Percentiles rank a stretch among this genome's conserved stretches.
These are phyloP conservation scores for Porphyrellus sp. DNA, from an alignment of 1,284 basidiomycete genomes.

Conservation along the genomic window DNA sequence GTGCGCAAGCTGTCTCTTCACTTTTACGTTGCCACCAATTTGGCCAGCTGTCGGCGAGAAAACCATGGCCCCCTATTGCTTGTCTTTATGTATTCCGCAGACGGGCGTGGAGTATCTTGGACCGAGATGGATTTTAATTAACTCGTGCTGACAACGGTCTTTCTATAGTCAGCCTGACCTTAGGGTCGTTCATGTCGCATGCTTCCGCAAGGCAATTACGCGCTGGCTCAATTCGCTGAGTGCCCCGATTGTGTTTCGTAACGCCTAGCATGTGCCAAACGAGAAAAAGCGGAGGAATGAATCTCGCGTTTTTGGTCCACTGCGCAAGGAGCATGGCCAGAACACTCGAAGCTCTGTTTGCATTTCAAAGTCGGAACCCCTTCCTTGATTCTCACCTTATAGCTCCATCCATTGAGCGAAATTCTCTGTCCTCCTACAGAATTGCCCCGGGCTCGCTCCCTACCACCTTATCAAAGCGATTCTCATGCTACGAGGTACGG, in stretches of 20 bases:
- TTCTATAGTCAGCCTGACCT: conserved; percentile 22
- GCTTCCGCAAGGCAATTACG: conserved; percentile 37
- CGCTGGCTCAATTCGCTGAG: conserved; percentile 39
- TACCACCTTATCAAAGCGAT: conserved; percentile 23
- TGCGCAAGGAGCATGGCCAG: conserved; percentile 38
- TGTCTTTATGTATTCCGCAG: conserved; percentile 38
- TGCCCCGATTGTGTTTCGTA: conserved; percentile 34
- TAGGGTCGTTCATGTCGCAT: conserved; percentile 34
- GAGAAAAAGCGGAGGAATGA: conserved; percentile 36
- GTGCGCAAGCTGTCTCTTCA: conserved; percentile 32
- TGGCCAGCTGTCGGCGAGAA: conserved; percentile 26
- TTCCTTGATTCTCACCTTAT: conserved; percentile 34
- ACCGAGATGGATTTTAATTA: conserved; percentile 37
- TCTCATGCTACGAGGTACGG: conserved; percentile 36
- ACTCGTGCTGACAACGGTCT: conserved; percentile 26
- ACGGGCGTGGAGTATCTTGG: conserved; percentile 34
- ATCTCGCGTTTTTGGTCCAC: conserved; percentile 36
- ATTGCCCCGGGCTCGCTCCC: conserved; percentile 25
- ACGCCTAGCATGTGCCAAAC: conserved; percentile 31
- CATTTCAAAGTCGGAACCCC: conserved; percentile 37
- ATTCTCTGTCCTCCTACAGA: conserved; percentile 22
- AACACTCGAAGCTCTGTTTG: conserved; percentile 35
- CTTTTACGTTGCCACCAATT: conserved; percentile 34
- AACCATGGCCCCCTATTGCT: conserved; percentile 34
- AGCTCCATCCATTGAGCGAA: conserved; percentile 21